phyloP scores from a whole-genome alignment of 1,284 basidiomycete species.

The Papiliotrema terrestris region DNA sequence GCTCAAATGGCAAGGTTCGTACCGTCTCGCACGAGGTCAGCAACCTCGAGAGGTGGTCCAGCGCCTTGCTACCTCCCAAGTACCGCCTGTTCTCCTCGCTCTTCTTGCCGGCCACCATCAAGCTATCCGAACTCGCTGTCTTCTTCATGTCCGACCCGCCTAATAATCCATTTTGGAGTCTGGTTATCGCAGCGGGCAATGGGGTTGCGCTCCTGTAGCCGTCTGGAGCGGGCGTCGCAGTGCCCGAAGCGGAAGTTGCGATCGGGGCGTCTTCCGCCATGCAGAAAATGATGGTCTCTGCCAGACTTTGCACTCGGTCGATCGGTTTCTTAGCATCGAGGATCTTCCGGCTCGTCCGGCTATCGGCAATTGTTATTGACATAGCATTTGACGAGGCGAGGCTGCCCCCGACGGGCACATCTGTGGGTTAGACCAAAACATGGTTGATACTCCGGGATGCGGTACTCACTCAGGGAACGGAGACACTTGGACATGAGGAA shows the following conservation, averaged over 20 bases:
- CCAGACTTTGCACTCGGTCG: slow-evolving; percentile 71
- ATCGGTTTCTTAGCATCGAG: slow-evolving; percentile 72
- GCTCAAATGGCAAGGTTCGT: slow-evolving; percentile 4
- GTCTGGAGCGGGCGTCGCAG: slow-evolving; percentile 53
- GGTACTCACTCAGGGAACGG: slow-evolving; percentile 72
- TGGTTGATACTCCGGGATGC: no score
- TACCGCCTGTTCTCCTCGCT: slow-evolving; percentile 52
- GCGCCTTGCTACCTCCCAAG: slow-evolving; percentile 80
- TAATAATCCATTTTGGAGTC: slow-evolving; percentile 27
- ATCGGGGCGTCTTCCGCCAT: slow-evolving; percentile 78
- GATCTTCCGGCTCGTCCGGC: slow-evolving; percentile 60
- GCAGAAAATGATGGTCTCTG: slow-evolving; percentile 85
- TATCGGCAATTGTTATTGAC: slow-evolving; percentile 52
- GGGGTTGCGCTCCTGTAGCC: slow-evolving; percentile 19
- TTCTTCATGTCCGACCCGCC: slow-evolving; percentile 47
- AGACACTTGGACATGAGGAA: slow-evolving; percentile 82
- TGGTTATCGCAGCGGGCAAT: slow-evolving; percentile 17
- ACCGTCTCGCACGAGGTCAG: slow-evolving; percentile 85
- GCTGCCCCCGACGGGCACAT: slow-evolving; percentile 49
- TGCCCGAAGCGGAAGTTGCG: slow-evolving; percentile 46
- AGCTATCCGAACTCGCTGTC: slow-evolving; percentile 38
- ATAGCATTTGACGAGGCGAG: slow-evolving; percentile 38
- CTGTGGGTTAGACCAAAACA: slow-evolving; percentile 42
- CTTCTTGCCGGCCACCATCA: slow-evolving; percentile 39
- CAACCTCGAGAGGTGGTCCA: slow-evolving; percentile 83